These are phyloP conservation scores for Pelargonium australe DNA, from an alignment of 441 rosid species.

Conservation along the genomic window DNA sequence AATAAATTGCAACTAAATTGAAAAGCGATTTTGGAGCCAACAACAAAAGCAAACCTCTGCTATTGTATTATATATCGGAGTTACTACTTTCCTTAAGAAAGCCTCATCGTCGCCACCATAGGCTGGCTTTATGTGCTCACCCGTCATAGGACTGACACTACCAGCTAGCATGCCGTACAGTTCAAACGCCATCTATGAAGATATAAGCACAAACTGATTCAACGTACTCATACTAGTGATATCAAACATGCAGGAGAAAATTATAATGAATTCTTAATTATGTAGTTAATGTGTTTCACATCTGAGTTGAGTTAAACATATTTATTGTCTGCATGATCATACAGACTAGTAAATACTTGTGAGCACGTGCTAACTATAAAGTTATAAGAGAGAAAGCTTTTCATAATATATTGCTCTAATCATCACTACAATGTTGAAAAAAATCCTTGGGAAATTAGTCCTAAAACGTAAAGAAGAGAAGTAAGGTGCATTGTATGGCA, in stretches of 20 bases:
- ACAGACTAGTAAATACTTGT: not conserved
- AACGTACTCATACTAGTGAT: not conserved
- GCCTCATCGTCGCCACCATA: conserved; percentile 98
- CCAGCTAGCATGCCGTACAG: conserved; percentile 95
- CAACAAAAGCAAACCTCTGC: conserved; percentile 39
- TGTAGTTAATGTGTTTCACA: no score
- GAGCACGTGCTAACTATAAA: not conserved
- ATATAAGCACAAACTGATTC: conserved; percentile 9
- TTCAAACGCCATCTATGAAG: conserved; percentile 88
- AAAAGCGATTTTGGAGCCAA: conserved; percentile 10
- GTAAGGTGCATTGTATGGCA: not conserved
- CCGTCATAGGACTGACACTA: conserved; percentile 91
- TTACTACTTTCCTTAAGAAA: conserved; percentile 79
- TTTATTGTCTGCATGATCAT: not conserved
- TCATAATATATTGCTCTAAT: not conserved
- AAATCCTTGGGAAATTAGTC: not conserved
- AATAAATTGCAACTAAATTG: conserved; percentile 12
- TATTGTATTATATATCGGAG: conserved; percentile 82
- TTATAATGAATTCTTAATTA: not conserved
- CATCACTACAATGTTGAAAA: not conserved
- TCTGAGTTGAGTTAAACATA: not conserved
- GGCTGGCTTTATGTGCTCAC: conserved; percentile 90
- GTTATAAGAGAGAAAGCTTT: not conserved
- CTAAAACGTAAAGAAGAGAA: not conserved
- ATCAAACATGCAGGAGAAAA: no score